Conservation (phyloP, 179 eudicot species). For the Heliamphora pulchella region DNA sequence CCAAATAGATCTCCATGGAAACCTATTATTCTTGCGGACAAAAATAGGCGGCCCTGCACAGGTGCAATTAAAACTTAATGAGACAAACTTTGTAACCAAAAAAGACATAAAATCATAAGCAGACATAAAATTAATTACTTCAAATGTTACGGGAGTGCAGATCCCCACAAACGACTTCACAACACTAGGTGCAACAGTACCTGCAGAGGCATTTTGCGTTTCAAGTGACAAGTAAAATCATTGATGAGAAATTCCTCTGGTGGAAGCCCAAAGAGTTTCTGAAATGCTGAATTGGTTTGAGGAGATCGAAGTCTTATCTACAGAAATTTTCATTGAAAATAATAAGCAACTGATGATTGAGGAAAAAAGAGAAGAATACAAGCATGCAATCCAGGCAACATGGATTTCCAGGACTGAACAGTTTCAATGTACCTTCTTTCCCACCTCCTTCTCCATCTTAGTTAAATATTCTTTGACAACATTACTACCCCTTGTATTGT, state of each 20-base stretch:
- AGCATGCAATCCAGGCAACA: neutral
- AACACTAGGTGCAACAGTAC: constrained; percentile 25
- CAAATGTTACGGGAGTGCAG: neutral
- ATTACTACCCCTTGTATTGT: constrained; percentile 68
- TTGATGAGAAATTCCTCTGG: constrained; percentile 92
- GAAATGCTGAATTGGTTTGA: constrained; percentile 92
- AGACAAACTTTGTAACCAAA: constrained; percentile 10
- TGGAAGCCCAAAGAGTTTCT: constrained; percentile 82
- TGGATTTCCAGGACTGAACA: neutral
- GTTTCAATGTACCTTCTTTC: constrained; percentile 62
- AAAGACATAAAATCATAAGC: neutral
- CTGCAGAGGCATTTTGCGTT: constrained; percentile 93
- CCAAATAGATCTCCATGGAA: constrained; percentile 87
- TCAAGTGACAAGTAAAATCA: constrained; percentile 90
- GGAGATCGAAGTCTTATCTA: constrained; percentile 83
- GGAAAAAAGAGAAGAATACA: neutral
- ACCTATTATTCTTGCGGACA: constrained; percentile 86
- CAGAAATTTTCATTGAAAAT: constrained; percentile 12
- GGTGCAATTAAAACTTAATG: constrained; percentile 15
- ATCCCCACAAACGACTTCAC: neutral
- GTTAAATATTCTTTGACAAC: constrained; percentile 64
- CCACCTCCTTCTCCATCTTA: constrained; percentile 94
- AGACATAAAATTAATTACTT: neutral
- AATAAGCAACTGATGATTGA: neutral
- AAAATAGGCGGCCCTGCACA: constrained; percentile 82